These are phyloP conservation scores for Cyberlindnera euphorbiae DNA, from an alignment of 805 yeast genomes.

Conservation along the genomic window DNA sequence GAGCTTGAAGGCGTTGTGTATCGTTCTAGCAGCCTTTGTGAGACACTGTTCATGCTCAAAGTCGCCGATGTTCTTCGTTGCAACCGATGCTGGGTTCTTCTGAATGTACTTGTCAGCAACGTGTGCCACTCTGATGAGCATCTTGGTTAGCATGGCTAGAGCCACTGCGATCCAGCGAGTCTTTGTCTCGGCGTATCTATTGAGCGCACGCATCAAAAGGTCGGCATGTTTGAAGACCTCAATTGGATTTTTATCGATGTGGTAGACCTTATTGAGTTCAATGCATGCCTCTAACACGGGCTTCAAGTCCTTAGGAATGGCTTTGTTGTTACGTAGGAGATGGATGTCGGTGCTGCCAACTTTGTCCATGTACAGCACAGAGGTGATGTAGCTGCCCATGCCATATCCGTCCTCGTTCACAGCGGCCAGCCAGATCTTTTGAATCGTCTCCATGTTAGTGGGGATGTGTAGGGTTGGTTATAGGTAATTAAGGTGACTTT, in stretches of 20 bases:
- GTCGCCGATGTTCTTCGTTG: slow-evolving; percentile 15
- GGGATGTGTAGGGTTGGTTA: too few relatives aligned
- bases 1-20: slow-evolving; percentile 69
- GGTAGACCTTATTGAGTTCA: slow-evolving; percentile 22
- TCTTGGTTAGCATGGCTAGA: slow-evolving; percentile 36
- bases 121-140: slow-evolving; percentile 28
- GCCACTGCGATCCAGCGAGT: slow-evolving; percentile 48
- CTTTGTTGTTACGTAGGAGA: background rate
- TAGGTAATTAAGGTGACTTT: too few relatives aligned
- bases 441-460: too few relatives aligned
- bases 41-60: slow-evolving; percentile 30
- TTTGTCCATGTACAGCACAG: background rate
- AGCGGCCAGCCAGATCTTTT: too few relatives aligned
- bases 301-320: slow-evolving; percentile 9
- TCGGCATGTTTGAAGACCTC: slow-evolving; percentile 27
- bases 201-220: slow-evolving; percentile 40
- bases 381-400: slow-evolving; percentile 2
- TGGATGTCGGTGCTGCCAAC: slow-evolving; percentile 1
- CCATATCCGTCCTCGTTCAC: slow-evolving; percentile 2
- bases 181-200: slow-evolving; percentile 49
- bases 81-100: slow-evolving; percentile 13
- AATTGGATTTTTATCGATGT: slow-evolving; percentile 28
- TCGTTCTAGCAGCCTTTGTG: slow-evolving; percentile 55
- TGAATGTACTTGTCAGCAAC: slow-evolving; percentile 21
- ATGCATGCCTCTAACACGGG: slow-evolving; percentile 11